These are phyloP conservation scores for Darksidea phi DNA, from an alignment of 495 filamentous ascomycete species.

Conservation along the genomic window DNA sequence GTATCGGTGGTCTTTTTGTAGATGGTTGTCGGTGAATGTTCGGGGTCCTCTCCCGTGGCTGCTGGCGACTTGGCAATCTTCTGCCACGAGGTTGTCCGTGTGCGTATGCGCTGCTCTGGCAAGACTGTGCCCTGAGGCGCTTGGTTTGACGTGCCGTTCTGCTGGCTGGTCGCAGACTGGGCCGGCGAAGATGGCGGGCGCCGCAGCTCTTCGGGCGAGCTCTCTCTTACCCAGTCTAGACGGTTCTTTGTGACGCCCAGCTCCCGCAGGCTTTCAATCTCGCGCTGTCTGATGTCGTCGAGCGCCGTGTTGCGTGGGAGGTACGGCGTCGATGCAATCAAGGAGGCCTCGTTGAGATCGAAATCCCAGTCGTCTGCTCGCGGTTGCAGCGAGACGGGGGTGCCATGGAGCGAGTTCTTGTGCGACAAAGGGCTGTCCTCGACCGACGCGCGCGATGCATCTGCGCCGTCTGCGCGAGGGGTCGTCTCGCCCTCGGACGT, in stretches of 20 bases:
- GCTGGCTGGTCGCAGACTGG: conserved; percentile 27
- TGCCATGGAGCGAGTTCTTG: conserved; percentile 37
- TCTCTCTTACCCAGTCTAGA: conserved; percentile 59
- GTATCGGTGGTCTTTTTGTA: conserved; percentile 46
- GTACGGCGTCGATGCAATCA: conserved; percentile 64
- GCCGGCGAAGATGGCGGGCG: conserved; percentile 36
- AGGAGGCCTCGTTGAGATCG: conserved; percentile 63
- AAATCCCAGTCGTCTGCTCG: conserved; percentile 57
- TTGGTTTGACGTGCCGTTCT: conserved; percentile 4
- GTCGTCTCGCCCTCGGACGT: conserved; percentile 33
- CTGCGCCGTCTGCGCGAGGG: conserved; percentile 33
- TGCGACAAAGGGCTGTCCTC: conserved; percentile 46
- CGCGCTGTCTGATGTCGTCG: conserved; percentile 57
- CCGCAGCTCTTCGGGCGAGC: conserved; percentile 47
- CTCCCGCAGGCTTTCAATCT: conserved; percentile 59
- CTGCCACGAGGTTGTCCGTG: conserved; percentile 35
- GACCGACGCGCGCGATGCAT: conserved; percentile 50
- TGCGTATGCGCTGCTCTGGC: conserved; percentile 15
- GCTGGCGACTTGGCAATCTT: conserved; percentile 31
- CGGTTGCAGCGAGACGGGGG: conserved; percentile 49
- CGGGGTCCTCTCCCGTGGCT: conserved; percentile 41
- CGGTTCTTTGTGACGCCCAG: conserved; percentile 58
- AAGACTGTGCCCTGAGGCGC: conserved; percentile 5
- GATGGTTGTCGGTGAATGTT: conserved; percentile 55
- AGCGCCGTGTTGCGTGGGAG: conserved; percentile 49